A percentile compares a stretch with the other conserved stretches of the same genome.
Evolutionary conservation across 2,329 filamentous ascomycete species (phyloP).

Genomic region (Annulohypoxylon truncatum): DNA sequence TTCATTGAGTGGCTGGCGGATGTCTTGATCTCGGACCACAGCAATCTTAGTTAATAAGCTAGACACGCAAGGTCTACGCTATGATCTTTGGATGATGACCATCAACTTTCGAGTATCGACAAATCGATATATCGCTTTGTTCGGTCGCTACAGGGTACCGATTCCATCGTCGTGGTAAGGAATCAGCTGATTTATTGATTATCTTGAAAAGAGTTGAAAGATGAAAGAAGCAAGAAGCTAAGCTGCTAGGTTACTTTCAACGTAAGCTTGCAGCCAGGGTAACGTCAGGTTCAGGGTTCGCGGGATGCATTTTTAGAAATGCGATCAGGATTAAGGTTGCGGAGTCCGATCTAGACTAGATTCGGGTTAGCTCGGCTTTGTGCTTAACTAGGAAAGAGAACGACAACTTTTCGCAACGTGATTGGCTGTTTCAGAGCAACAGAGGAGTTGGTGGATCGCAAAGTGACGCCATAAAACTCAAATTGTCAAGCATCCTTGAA

Average conservation of each 20-base stretch:
- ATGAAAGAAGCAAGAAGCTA: neutral
- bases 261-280: neutral
- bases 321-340: conserved; percentile 38
- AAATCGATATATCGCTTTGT: neutral
- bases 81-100: neutral
- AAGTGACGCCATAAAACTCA: conserved; percentile 37
- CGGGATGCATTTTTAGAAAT: conserved; percentile 42
- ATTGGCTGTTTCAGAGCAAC: conserved; percentile 27
- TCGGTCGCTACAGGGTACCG: neutral
- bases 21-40: conserved; percentile 15
- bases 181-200: conserved; percentile 12
- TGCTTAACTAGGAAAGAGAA: conserved; percentile 28
- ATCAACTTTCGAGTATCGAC: neutral
- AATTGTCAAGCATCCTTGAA: conserved; percentile 10
- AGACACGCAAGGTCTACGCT: conserved; percentile 23
- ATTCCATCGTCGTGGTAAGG: neutral
- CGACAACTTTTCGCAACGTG: neutral
- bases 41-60: conserved; percentile 10
- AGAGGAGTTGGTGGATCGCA: conserved; percentile 9
- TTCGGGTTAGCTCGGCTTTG: conserved; percentile 7
- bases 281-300: conserved; percentile 16
- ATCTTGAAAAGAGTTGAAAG: neutral
- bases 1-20: conserved; percentile 30
- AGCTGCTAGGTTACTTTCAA: neutral
- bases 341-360: conserved; percentile 28